phyloP scores from a whole-genome alignment of 2,329 filamentous ascomycete genomes.

The Penicillium brevicompactum region DNA sequence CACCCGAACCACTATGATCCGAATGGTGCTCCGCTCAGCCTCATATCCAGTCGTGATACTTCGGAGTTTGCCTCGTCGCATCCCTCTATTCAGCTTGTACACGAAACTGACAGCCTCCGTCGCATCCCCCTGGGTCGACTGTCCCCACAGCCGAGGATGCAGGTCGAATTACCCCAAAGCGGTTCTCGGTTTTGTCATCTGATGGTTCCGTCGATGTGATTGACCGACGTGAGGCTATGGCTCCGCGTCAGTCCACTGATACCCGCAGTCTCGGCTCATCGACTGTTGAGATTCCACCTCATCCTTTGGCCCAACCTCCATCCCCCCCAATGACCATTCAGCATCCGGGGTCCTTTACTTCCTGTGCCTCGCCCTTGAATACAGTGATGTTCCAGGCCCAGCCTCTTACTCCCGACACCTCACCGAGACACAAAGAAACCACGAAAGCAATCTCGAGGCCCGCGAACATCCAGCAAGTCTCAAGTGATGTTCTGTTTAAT shows the following conservation, averaged over 20 bases:
- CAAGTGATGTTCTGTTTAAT: conserved; percentile 36
- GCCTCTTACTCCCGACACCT: conserved; percentile 47
- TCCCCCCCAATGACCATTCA: conserved; percentile 50
- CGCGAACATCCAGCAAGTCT: conserved; percentile 31
- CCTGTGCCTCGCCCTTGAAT: conserved; percentile 34
- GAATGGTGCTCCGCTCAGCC: conserved; percentile 30
- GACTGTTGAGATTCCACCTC: conserved; percentile 44
- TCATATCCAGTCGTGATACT: conserved; percentile 28
- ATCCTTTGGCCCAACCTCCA: conserved; percentile 50
- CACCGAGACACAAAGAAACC: conserved; percentile 33
- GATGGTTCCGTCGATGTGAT: conserved; percentile 56
- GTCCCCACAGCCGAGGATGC: conserved; percentile 35
- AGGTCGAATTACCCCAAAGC: conserved; percentile 49
- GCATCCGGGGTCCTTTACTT: conserved; percentile 37
- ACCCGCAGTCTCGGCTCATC: conserved; percentile 39
- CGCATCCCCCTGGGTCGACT: conserved; percentile 48
- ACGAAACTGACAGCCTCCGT: conserved; percentile 55
- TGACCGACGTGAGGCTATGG: conserved; percentile 39
- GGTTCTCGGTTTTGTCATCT: conserved; percentile 56
- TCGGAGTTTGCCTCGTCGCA: conserved; percentile 44
- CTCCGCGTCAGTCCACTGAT: conserved; percentile 35
- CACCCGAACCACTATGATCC: conserved; percentile 19
- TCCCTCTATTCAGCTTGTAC: conserved; percentile 54
- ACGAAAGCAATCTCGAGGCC: conserved; percentile 20
- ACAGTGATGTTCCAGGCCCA: conserved; percentile 37